Evolutionary conservation across 805 yeast species (phyloP), one percentile per base, ranked within the genome.

Genomic region (Barnettozyma vustinii): DNA sequence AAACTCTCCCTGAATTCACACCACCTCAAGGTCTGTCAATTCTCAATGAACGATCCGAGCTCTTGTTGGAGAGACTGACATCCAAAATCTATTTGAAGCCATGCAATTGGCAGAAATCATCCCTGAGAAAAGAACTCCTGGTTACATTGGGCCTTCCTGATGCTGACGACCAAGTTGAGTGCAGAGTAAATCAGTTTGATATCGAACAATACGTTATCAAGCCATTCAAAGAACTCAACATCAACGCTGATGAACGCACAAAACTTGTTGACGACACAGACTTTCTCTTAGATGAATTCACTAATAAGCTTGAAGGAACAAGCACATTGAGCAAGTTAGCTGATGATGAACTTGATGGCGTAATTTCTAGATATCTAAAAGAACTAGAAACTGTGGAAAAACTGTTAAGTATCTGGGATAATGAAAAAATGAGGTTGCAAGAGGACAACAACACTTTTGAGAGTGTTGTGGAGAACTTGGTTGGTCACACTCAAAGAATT

Each of bases 401-500:
- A 9, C 59, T 72, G 32, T 59, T 77, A 13, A 62, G 71, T 13
- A 68, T 77, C 10, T 83, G 91, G 85, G 71, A 72, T 44, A 64
- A 75, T 52, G 70, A 76, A 50, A 70, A 76, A 43, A 62, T 64
- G 33, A 80, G 74, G 9, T 66, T 83, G 18, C 70, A 70, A 49
- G 75, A 73, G 40, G 95, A 90, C 63, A 85, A 87, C 58, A 77
- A 76, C 32, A 79, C 91, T 15, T 90, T 84, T 61, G 96, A 92
- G 57, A 76, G 84, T 2, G 96, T 94, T 56, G 90, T 94, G 39
- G 96, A 89, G 61, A 90, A 88, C 58, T 69, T 91, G 56, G 87
- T 91, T 15, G 97, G 96, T 8, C 90, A 91, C 62, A 86, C 96
- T 7, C 97, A 94, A 64, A 79, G 87, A 57, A 58, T 85, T 45